Percentiles rank a stretch among this genome's conserved stretches.
phyloP scores from a whole-genome alignment of 371 early-diverging fungal genomes.

The Mucor plumbeus region DNA sequence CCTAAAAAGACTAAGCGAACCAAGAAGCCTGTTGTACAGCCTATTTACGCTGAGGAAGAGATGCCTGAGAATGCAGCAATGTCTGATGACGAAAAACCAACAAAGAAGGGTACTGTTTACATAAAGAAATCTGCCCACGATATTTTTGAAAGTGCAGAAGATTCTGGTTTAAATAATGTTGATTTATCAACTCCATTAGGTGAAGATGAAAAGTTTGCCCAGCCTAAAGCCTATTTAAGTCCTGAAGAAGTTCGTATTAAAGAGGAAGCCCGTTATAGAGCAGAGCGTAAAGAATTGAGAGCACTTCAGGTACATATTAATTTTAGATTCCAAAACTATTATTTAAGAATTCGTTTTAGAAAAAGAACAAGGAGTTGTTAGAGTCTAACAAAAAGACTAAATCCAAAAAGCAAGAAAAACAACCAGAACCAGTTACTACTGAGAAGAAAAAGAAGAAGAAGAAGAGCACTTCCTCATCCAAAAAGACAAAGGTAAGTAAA shows the following conservation, averaged over 20 bases:
- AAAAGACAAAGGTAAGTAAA: constrained; percentile 15
- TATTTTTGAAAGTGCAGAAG: constrained; percentile 50
- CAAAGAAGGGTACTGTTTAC: constrained; percentile 21
- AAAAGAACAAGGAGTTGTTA: constrained; percentile 35
- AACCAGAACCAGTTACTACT: background rate
- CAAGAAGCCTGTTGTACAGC: constrained; percentile 30
- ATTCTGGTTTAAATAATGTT: constrained; percentile 54
- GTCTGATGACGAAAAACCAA: constrained; percentile 54
- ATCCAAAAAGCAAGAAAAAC: constrained; percentile 8
- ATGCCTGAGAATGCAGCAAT: constrained; percentile 69
- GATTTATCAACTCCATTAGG: constrained; percentile 69
- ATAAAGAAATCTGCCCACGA: constrained; percentile 36
- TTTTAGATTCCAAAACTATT: background rate
- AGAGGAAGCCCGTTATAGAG: constrained; percentile 58
- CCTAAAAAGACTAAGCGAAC: constrained; percentile 29
- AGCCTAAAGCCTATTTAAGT: constrained; percentile 61
- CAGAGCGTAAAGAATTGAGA: constrained; percentile 46
- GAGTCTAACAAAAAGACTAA: constrained; percentile 12
- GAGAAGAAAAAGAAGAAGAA: constrained; percentile 38
- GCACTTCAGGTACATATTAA: constrained; percentile 31
- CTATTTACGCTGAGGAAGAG: constrained; percentile 68
- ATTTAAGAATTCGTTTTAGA: constrained; percentile 15
- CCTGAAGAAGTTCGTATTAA: constrained; percentile 66
- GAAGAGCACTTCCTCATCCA: constrained; percentile 8
- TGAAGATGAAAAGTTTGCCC: constrained; percentile 66